Evolutionary conservation across 768 basidiomycete species (phyloP), one percentile per base, ranked within the genome.

Genomic region (Tulasnella sp.): DNA sequence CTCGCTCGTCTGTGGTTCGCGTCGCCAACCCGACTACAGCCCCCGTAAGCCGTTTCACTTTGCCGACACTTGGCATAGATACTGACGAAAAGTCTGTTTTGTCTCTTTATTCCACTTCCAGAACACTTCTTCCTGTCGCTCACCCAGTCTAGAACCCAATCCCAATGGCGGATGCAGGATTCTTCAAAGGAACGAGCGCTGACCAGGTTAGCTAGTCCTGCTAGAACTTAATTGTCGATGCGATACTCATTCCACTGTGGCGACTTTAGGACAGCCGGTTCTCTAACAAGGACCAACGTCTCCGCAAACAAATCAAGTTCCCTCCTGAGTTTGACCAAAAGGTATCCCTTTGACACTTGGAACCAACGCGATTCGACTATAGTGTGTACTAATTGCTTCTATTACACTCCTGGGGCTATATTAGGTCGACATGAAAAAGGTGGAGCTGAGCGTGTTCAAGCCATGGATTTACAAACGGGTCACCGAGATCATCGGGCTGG

Each of bases 401-500:
- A 74, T 74, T 7, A 17, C n/a, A 4, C 3, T 6, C 22, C 17
- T 31, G 8, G 1, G 15, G 22, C 49, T 38, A 34, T 34, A 15
- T 11, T 40, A 93, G 93, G 95, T 97, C 67, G 96, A 98, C 82
- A 92, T 96, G 89, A 89, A 93, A 42, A 96, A 98, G 86, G 95
- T 99, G 78, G 97, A 98, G 82, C 80, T 98, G 78, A 86, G 88
- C 22, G 95, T 99, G 79, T 93, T 99, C 81, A 87, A 93, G 77
- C 94, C 95, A 2, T 99, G 97, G 97, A 91, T 98, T 77, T 92
- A 93, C 17, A 95, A 94, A 86, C 93, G 93, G 83, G 91, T 97
- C 76, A 88, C 92, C 3, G 93, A 96, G 76, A 87, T 97, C 29
- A 89, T 96, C 58, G 94, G 96, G 1, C 90, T 99, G 45, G 97